Percentiles rank a stretch among this genome's conserved stretches.
phyloP scores from a whole-genome alignment of 2,329 filamentous ascomycete genomes.

The Polychaeton citri region DNA sequence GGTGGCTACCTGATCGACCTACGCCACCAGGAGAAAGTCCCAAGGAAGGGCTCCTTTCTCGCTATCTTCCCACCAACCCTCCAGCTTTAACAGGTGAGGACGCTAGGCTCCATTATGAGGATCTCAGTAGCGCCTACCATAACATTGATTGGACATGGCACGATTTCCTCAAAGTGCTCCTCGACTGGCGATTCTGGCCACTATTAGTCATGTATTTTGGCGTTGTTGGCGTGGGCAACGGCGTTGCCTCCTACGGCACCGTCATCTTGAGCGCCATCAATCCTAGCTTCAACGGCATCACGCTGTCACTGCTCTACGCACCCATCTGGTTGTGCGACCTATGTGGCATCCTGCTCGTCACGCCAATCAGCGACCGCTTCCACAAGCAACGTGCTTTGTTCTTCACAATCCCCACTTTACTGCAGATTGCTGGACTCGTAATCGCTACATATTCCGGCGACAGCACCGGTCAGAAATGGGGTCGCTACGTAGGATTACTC shows the following conservation, averaged over 20 bases:
- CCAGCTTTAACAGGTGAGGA: conserved; percentile 67
- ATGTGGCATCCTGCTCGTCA: conserved; percentile 72
- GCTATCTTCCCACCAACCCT: conserved; percentile 53
- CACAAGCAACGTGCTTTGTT: conserved; percentile 66
- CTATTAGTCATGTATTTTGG: conserved; percentile 87
- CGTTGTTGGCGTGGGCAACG: conserved; percentile 83
- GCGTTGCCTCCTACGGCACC: conserved; percentile 75
- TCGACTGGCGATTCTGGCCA: conserved; percentile 84
- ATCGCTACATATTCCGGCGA: conserved; percentile 62
- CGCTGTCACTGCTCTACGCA: conserved; percentile 71
- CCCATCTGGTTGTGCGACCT: conserved; percentile 83
- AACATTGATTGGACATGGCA: conserved; percentile 56
- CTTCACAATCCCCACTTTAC: conserved; percentile 60
- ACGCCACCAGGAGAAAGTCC: conserved; percentile 54
- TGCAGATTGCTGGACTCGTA: conserved; percentile 74
- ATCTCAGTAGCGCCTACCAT: conserved; percentile 70
- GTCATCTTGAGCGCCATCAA: conserved; percentile 76
- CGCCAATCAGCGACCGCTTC: conserved; percentile 77
- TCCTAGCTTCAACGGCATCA: conserved; percentile 55
- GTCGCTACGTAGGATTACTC: conserved; percentile 75
- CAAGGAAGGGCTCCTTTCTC: conserved; percentile 38
- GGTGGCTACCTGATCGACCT: conserved; percentile 84
- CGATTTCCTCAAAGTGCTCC: conserved; percentile 57
- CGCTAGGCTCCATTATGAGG: conserved; percentile 68
- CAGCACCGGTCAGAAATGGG: conserved; percentile 50